These are phyloP conservation scores for Hericium erinaceus DNA, from an alignment of 768 basidiomycete species.

Conservation along the genomic window DNA sequence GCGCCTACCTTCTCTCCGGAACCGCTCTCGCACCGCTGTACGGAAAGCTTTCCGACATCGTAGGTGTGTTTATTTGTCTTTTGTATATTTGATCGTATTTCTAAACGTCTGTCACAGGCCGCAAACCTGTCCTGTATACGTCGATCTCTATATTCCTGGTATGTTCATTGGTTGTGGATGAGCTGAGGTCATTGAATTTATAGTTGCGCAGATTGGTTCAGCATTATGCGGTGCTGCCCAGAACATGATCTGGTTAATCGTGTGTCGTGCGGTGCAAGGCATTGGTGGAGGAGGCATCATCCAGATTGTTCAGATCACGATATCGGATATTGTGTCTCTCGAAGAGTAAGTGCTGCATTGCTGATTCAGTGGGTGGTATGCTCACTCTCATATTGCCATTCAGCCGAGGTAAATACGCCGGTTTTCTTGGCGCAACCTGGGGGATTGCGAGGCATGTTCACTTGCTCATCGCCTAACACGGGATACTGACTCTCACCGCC, in stretches of 20 bases:
- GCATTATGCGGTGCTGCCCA: slow-evolving; percentile 79
- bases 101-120: slow-evolving; percentile 8
- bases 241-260: slow-evolving; percentile 67
- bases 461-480: not conserved
- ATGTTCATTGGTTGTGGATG: slow-evolving; percentile 8
- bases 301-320: slow-evolving; percentile 67
- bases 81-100: too few species aligned
- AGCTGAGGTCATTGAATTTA: not conserved
- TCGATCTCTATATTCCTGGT: slow-evolving; percentile 65
- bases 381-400: not conserved
- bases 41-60: slow-evolving; percentile 64
- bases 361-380: not conserved
- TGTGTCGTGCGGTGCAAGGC: slow-evolving; percentile 72
- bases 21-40: slow-evolving; percentile 63
- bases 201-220: slow-evolving; percentile 50
- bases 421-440: slow-evolving; percentile 73
- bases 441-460: slow-evolving; percentile 44
- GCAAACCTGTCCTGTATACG: slow-evolving; percentile 64
- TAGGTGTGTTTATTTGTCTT: slow-evolving; percentile 22
- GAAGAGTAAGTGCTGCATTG: slow-evolving; percentile 43
- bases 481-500: not conserved
- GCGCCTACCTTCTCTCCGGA: slow-evolving; percentile 67
- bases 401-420: slow-evolving; percentile 73
- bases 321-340: slow-evolving; percentile 77
- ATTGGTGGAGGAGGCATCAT: slow-evolving; percentile 78